phyloP scores from a whole-genome alignment of 805 yeast species.

The Wickerhamiella allomyrinae region DNA sequence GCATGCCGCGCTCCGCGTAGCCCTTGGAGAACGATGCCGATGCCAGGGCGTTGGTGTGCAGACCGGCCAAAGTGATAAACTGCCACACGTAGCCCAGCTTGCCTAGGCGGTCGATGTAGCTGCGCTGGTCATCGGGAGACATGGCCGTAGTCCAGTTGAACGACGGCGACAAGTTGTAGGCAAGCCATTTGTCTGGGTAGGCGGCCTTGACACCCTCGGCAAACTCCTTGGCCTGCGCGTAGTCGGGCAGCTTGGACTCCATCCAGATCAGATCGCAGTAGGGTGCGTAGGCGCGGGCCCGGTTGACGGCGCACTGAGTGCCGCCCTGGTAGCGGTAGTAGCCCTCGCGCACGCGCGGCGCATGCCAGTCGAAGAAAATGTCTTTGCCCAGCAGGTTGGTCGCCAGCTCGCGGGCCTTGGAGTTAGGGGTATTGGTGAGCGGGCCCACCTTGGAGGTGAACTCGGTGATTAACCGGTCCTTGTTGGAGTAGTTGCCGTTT shows the following conservation, averaged over 20 bases:
- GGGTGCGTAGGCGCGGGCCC: slow-evolving; percentile 91
- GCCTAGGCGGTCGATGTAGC: slow-evolving; percentile 76
- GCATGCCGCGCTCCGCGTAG: slow-evolving; percentile 77
- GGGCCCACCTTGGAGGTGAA: slow-evolving; percentile 63
- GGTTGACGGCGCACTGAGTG: slow-evolving; percentile 91
- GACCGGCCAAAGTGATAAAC: slow-evolving; percentile 92
- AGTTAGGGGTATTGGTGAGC: slow-evolving; percentile 56
- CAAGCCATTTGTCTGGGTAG: slow-evolving; percentile 87
- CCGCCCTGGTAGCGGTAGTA: slow-evolving; percentile 94
- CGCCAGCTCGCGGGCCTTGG: slow-evolving; percentile 68
- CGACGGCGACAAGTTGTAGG: slow-evolving; percentile 92
- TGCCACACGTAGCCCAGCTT: slow-evolving; percentile 93
- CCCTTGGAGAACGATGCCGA: slow-evolving; percentile 71
- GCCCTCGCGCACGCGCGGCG: slow-evolving; percentile 91
- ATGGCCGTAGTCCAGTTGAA: slow-evolving; percentile 97
- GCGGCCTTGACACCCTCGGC: slow-evolving; percentile 76
- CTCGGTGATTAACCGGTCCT: slow-evolving; percentile 45
- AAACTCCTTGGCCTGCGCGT: slow-evolving; percentile 83
- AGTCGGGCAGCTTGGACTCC: slow-evolving; percentile 94
- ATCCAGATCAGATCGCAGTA: slow-evolving; percentile 94
- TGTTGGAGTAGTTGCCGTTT: slow-evolving; percentile 42
- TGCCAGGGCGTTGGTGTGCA: slow-evolving; percentile 90
- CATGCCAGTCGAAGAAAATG: slow-evolving; percentile 86
- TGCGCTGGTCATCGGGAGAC: slow-evolving; percentile 73
- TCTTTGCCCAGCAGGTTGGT: slow-evolving; percentile 65